Conservation (phyloP, 192 early-diverging fungal species). For the Rhizoclosmatium sp. region DNA sequence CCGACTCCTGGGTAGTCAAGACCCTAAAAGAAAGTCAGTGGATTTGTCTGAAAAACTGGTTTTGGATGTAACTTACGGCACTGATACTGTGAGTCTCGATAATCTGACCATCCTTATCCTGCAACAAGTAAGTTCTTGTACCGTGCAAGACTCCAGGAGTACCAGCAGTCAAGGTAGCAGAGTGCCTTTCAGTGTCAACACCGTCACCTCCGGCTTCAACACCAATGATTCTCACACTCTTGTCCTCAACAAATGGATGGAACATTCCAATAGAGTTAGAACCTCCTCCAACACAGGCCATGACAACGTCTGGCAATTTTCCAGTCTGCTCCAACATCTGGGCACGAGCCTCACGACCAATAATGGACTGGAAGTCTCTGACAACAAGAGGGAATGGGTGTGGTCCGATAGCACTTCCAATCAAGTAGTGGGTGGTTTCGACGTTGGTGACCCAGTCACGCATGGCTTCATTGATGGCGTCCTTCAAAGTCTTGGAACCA, state of each 20-base stretch:
- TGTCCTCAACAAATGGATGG: conserved; percentile 90
- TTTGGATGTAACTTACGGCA: conserved; percentile 60
- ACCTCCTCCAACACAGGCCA: conserved; percentile 98
- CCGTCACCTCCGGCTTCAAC: conserved; percentile 97
- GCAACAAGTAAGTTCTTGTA: conserved; percentile 92
- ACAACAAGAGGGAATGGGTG: conserved; percentile 98
- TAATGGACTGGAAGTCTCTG: conserved; percentile 97
- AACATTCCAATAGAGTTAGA: conserved; percentile 98
- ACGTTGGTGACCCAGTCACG: conserved; percentile 99
- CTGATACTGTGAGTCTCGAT: conserved; percentile 93
- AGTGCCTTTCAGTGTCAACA: conserved; percentile 85
- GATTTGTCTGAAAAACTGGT: background rate
- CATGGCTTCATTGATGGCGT: conserved; percentile 99
- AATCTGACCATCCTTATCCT: conserved; percentile 97
- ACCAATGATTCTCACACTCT: conserved; percentile 85
- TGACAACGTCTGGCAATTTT: conserved; percentile 88
- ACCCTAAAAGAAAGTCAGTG: conserved; percentile 58
- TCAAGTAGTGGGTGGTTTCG: conserved; percentile 90
- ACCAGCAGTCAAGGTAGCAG: conserved; percentile 87
- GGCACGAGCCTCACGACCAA: conserved; percentile 87
- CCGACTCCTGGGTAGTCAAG: conserved; percentile 98
- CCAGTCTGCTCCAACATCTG: conserved; percentile 85
- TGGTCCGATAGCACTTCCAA: conserved; percentile 96
- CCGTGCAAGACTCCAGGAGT: conserved; percentile 95
- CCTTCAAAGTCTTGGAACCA: conserved; percentile 89